Evolutionary conservation across 495 filamentous ascomycete species (phyloP).

Genomic region (Viridothelium virens): DNA sequence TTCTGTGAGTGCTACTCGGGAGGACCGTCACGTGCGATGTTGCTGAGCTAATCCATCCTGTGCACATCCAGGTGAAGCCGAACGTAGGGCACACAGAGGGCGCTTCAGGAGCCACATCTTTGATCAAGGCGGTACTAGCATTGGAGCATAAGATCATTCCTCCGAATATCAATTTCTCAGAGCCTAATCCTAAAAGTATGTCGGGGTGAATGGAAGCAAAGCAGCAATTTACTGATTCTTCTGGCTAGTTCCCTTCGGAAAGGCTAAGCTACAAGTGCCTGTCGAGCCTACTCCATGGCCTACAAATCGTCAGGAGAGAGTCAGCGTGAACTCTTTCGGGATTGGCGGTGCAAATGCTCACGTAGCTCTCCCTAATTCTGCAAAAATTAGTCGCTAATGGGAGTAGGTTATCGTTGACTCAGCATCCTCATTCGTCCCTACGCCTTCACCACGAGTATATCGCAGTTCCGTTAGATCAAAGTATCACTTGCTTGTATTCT

Average conservation of each 20-base stretch:
- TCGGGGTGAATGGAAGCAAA: background rate
- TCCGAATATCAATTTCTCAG: slow-evolving; percentile 38
- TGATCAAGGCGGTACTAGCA: slow-evolving; percentile 53
- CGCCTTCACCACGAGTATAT: background rate
- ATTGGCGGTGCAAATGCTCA: slow-evolving; percentile 48
- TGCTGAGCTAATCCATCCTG: background rate
- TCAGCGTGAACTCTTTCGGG: slow-evolving; percentile 42
- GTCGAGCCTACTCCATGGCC: slow-evolving; percentile 16
- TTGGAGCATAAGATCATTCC: slow-evolving; percentile 49
- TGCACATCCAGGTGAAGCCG: slow-evolving; percentile 1
- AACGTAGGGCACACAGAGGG: slow-evolving; percentile 44
- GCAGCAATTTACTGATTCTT: background rate
- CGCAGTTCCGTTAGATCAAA: background rate
- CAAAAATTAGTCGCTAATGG: background rate
- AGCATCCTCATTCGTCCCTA: background rate
- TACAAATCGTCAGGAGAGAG: background rate
- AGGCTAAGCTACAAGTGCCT: slow-evolving; percentile 30
- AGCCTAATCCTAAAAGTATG: slow-evolving; percentile 36
- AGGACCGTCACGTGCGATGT: background rate
- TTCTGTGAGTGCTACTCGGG: background rate
- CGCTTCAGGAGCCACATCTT: slow-evolving; percentile 47
- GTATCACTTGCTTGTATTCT: background rate
- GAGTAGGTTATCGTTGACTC: slow-evolving; percentile 1
- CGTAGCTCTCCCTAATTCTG: slow-evolving; percentile 25
- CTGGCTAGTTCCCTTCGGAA: background rate